Percentiles rank a stretch among this genome's conserved stretches.
Conservation (phyloP, 345 rosid genomes). For the Populus tremula region DNA sequence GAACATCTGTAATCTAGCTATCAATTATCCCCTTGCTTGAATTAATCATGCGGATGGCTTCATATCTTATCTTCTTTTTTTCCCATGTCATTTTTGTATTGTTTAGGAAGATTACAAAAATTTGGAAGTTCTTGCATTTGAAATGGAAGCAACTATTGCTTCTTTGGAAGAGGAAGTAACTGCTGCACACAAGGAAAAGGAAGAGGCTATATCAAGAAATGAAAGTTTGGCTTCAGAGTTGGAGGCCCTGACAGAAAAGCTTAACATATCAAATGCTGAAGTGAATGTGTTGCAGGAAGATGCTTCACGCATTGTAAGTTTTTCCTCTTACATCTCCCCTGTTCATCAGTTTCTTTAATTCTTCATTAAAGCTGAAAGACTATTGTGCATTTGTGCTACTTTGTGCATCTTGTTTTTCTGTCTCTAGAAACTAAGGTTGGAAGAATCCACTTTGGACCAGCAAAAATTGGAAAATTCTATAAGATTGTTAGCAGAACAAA, state of each 20-base stretch:
- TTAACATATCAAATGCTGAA: conserved; percentile 46
- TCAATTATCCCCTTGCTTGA: not conserved
- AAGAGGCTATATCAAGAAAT: conserved; percentile 46
- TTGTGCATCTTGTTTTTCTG: conserved; percentile 13
- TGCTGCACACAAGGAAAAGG: conserved; percentile 52
- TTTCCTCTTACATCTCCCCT: not conserved
- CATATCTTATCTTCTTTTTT: conserved; percentile 10
- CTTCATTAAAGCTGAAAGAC: not conserved
- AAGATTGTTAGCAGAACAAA: conserved; percentile 58
- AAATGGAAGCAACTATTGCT: conserved; percentile 87
- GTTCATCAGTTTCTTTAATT: not conserved
- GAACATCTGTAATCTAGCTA: not conserved
- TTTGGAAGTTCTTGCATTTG: conserved; percentile 85
- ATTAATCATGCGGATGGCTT: not conserved
- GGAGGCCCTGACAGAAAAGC: conserved; percentile 45
- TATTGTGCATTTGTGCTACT: conserved; percentile 1
- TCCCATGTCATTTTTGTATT: conserved; percentile 14
- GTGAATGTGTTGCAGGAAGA: conserved; percentile 52
- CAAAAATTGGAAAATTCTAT: conserved; percentile 50
- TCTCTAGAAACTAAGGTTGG: conserved; percentile 56
- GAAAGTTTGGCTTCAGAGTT: conserved; percentile 52
- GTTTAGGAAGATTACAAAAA: conserved; percentile 67
- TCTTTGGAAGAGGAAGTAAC: conserved; percentile 73
- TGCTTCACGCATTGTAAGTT: conserved; percentile 51
- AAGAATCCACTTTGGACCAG: conserved; percentile 51